These are phyloP conservation scores for Fusarium sp. DNA, from an alignment of 2,329 filamentous ascomycete genomes.

Conservation along the genomic window DNA sequence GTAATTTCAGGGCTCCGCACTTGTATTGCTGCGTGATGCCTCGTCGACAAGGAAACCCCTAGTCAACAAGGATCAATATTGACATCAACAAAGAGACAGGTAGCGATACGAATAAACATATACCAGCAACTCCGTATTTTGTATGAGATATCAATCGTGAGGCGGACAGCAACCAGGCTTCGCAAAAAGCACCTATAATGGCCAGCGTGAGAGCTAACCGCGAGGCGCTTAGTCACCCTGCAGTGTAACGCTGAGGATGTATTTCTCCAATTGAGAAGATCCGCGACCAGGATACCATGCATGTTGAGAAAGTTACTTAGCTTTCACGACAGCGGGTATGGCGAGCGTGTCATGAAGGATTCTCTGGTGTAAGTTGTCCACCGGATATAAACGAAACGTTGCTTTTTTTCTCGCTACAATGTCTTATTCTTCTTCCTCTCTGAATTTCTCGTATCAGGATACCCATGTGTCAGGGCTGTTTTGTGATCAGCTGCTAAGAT, in stretches of 20 bases:
- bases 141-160: slow-evolving; percentile 7
- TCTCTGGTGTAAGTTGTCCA: slow-evolving; percentile 3
- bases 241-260: slow-evolving; percentile 43
- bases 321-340: slow-evolving; percentile 22
- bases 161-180: slow-evolving; percentile 8
- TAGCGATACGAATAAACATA: slow-evolving; percentile 4
- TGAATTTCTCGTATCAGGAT: slow-evolving; percentile 18
- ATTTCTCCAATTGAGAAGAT: slow-evolving; percentile 41
- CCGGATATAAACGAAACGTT: slow-evolving; percentile 10
- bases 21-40: not conserved
- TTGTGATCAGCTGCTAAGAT: slow-evolving; percentile 31
- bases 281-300: slow-evolving; percentile 45
- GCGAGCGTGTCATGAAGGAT: slow-evolving; percentile 29
- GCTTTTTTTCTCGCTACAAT: slow-evolving; percentile 19
- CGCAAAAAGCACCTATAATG: slow-evolving; percentile 4
- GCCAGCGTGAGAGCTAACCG: not conserved
- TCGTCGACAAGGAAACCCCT: slow-evolving; percentile 16
- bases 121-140: not conserved
- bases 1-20: slow-evolving; percentile 19
- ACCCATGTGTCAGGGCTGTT: slow-evolving; percentile 35
- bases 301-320: slow-evolving; percentile 30
- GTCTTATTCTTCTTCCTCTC: not conserved
- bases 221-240: slow-evolving; percentile 26
- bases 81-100: slow-evolving; percentile 14
- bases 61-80: slow-evolving; percentile 8